Conservation (phyloP, 345 rosid genomes). For the Euphorbia pulcherrima region DNA sequence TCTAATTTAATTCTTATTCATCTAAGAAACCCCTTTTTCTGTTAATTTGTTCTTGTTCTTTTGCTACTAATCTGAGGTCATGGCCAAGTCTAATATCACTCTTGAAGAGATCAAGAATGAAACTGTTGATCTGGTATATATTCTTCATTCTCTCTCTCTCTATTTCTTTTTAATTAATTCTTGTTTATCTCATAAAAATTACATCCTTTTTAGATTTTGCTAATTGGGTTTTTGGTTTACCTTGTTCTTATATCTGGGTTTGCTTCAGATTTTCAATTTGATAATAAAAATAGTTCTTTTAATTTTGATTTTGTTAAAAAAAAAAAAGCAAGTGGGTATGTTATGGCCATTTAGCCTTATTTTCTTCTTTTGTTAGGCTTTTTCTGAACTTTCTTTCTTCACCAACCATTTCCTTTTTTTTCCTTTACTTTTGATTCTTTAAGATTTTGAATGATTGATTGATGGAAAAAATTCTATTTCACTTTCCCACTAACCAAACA, state of each 20-base stretch:
- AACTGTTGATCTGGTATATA: slow-evolving; percentile 30
- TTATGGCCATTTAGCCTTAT: not conserved
- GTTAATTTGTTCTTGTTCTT: too few species aligned
- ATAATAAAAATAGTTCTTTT: too few species aligned
- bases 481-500: slow-evolving; percentile 8
- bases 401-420: not conserved
- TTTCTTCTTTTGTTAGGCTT: not conserved
- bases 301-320: not conserved
- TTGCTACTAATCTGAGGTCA: not conserved
- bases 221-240: not conserved
- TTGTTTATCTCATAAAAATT: not conserved
- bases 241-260: not conserved
- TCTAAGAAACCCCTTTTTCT: too few species aligned
- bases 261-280: not conserved
- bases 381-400: not conserved
- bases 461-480: not conserved
- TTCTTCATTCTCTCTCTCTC: too few species aligned
- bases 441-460: not conserved
- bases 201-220: not conserved
- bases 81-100: slow-evolving; percentile 16
- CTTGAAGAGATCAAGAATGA: slow-evolving; percentile 31
- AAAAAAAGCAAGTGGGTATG: not conserved
- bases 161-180: too few species aligned
- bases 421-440: not conserved
- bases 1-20: too few species aligned